Base-by-base conservation (phyloP, 2,329 filamentous ascomycete species). In the Alternaria brassicae region DNA sequence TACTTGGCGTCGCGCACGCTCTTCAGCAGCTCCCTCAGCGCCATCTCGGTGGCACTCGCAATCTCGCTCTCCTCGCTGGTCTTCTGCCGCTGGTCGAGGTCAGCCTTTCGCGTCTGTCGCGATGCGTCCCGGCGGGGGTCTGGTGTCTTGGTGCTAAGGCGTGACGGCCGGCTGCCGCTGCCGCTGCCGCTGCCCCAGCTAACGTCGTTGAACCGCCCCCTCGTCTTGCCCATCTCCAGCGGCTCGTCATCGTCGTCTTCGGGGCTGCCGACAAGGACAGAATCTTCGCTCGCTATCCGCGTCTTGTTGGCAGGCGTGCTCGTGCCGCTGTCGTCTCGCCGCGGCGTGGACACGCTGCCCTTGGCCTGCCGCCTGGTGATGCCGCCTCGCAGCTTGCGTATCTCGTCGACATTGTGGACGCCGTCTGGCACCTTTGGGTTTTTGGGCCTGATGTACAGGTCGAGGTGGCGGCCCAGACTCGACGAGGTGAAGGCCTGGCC, bases 371-470 rank as follows among this genome's bases (percentile, higher is more conserved):
- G 86, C 64, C 94, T 85, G 25, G 94, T 98, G 77, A 98, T 96
- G 61, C 88, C 86, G 42, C 92, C 91, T 53, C 94, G 88, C 71
- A 96, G 82, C 78, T 90, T 91, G 67, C 87, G 86, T 71, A 98
- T 98, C 77, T 92, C 91, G 7, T 94, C 91, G 58, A 97, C 91
- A 80, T 96, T 85, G 79, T 98, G 94, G 44, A 97, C 81, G 49
- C 93, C 93, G 79, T 98, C 94, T 6, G 90, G 82, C 1, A 89
- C 85, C 78, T 93, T 95, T 1, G 94, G 92, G 77, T 97, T 97
- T 81, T 93, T 96, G 59, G 93, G 90, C 74, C 93, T 93, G 72
- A 97, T 93, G 78, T 96, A 97, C 37, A 97, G 86, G 77, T 98
- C 94, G 67, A 97, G 88, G 79, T 98, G 94, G 44, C 94, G 90